These are phyloP conservation scores for Termitomyces sp. DNA, from an alignment of 768 basidiomycete species.

Conservation along the genomic window DNA sequence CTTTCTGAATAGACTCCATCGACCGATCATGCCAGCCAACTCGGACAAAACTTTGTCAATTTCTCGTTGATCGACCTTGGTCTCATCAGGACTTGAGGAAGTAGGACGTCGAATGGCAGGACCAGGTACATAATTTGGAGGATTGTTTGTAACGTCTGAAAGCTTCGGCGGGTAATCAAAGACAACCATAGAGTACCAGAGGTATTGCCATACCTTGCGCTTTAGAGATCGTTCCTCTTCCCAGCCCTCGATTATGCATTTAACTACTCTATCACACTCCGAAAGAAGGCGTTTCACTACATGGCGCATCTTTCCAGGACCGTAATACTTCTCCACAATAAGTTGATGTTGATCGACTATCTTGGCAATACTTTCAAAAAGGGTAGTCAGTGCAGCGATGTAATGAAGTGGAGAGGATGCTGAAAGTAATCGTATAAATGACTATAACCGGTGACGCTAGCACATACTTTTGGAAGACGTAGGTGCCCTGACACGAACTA, in stretches of 20 bases:
- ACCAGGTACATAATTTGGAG: conserved; percentile 27
- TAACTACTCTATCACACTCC: conserved; percentile 84
- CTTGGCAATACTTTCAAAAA: conserved; percentile 93
- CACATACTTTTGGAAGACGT: conserved; percentile 74
- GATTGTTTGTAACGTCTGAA: conserved; percentile 38
- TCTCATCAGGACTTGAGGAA: conserved; percentile 38
- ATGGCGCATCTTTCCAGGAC: conserved; percentile 75
- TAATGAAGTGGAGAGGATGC: conserved; percentile 93
- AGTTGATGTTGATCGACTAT: conserved; percentile 98
- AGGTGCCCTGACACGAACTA: conserved; percentile 75
- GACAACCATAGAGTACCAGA: not conserved
- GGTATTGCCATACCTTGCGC: conserved; percentile 51
- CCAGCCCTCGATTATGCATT: conserved; percentile 76
- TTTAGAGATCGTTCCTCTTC: conserved; percentile 84
- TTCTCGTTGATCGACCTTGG: conserved; percentile 76
- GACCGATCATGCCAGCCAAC: conserved; percentile 80
- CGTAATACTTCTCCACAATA: conserved; percentile 98
- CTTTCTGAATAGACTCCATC: conserved; percentile 88
- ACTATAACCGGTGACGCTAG: conserved; percentile 6
- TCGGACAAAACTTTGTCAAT: conserved; percentile 90
- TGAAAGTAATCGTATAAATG: conserved; percentile 24
- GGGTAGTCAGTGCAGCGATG: conserved; percentile 80
- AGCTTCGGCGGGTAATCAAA: conserved; percentile 28
- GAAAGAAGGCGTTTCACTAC: conserved; percentile 73
- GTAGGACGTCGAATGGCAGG: conserved; percentile 24